Evolutionary conservation across 441 rosid genomes (phyloP).

Genomic region (Sinapis alba): DNA sequence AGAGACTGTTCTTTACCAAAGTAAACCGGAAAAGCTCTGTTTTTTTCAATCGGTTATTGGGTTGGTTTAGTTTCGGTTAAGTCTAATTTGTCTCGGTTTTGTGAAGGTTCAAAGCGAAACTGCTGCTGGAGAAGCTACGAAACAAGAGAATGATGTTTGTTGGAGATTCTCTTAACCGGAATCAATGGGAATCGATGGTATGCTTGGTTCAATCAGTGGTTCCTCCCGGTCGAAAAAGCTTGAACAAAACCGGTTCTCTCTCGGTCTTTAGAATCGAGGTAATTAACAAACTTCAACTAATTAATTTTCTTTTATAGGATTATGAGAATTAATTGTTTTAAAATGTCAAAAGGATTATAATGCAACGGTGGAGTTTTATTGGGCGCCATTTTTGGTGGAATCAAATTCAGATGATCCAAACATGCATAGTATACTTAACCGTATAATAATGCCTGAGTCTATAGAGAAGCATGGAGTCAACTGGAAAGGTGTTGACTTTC

Average conservation of each 20-base stretch:
- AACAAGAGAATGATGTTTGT: slow-evolving; percentile 96
- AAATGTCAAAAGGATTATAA: slow-evolving; percentile 60
- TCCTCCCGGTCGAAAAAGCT: slow-evolving; percentile 73
- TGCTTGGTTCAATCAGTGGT: slow-evolving; percentile 81
- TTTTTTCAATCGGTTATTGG: neutral
- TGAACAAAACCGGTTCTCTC: slow-evolving; percentile 74
- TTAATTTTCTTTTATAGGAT: neutral
- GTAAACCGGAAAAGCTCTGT: slow-evolving; percentile 35
- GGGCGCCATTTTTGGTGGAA: slow-evolving; percentile 95
- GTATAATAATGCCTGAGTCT: slow-evolving; percentile 93
- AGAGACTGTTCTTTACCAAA: slow-evolving; percentile 56
- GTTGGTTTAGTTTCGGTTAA: neutral
- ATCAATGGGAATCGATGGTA: slow-evolving; percentile 97
- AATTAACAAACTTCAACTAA: neutral
- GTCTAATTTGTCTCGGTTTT: neutral
- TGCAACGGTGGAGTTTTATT: slow-evolving; percentile 89
- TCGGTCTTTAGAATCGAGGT: slow-evolving; percentile 73
- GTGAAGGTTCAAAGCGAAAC: slow-evolving; percentile 69
- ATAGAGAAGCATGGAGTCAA: slow-evolving; percentile 71
- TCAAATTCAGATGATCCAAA: slow-evolving; percentile 91
- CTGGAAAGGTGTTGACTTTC: slow-evolving; percentile 82
- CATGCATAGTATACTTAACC: slow-evolving; percentile 79
- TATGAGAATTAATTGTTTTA: neutral
- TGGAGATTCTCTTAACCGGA: slow-evolving; percentile 88
- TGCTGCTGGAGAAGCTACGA: slow-evolving; percentile 72